Percentiles rank a stretch among this genome's conserved stretches.
These are phyloP conservation scores for Venturia oleaginea DNA, from an alignment of 2,329 filamentous ascomycete species.

Conservation along the genomic window DNA sequence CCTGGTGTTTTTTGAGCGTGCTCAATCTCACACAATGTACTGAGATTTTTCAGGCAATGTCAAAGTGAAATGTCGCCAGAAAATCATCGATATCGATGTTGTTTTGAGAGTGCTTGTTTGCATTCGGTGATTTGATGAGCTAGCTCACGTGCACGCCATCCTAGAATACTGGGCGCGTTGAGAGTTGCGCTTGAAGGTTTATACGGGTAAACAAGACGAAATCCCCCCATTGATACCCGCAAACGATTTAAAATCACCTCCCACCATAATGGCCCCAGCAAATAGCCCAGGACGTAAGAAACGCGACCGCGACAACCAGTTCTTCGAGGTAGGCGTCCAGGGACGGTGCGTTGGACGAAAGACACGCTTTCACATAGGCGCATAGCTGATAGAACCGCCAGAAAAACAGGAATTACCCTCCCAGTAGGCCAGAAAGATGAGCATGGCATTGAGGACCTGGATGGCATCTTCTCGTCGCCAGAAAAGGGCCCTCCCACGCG, in stretches of 20 bases:
- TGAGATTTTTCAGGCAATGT: not conserved
- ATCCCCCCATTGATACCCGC: not conserved
- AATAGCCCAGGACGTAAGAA: slow-evolving; percentile 4
- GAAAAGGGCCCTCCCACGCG: slow-evolving; percentile 46
- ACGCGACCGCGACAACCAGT: slow-evolving; percentile 8
- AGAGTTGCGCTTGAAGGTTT: not conserved
- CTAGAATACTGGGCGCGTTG: not conserved
- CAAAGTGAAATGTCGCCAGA: not conserved
- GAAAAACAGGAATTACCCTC: slow-evolving; percentile 81
- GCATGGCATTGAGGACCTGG: slow-evolving; percentile 81
- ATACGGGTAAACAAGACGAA: not conserved
- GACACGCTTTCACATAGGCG: not conserved
- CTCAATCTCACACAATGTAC: not conserved
- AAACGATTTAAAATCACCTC: not conserved
- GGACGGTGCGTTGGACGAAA: not conserved
- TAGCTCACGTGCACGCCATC: not conserved
- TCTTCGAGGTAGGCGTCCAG: slow-evolving; percentile 7
- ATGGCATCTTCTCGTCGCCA: slow-evolving; percentile 83
- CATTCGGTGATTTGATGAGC: not conserved
- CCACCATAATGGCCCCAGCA: slow-evolving; percentile 1
- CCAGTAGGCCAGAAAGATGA: slow-evolving; percentile 79
- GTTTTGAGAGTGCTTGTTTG: not conserved
- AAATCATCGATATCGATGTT: not conserved
- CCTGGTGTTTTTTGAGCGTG: not conserved
- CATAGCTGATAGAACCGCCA: slow-evolving; percentile 28